Percentiles rank a stretch among this genome's conserved stretches.
phyloP scores from a whole-genome alignment of 2,329 filamentous ascomycete genomes.

The Colletotrichum salicis region DNA sequence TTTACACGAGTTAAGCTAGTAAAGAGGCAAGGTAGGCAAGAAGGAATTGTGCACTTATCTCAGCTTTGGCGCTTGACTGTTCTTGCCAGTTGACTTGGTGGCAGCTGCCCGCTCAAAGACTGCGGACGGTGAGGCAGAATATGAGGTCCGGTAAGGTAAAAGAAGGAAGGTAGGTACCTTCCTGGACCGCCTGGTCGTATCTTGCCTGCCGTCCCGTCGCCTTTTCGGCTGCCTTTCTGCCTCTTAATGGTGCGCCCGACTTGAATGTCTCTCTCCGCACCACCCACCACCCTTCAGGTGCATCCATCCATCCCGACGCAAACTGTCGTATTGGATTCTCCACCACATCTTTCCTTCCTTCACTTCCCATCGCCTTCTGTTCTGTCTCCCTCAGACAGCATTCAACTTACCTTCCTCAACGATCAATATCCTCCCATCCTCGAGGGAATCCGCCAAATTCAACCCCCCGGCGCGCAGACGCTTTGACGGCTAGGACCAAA shows the following conservation, averaged over 20 bases:
- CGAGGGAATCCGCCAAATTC: not conserved
- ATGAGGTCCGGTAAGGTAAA: not conserved
- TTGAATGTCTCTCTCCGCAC: slow-evolving; percentile 6
- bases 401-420: not conserved
- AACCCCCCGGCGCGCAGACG: slow-evolving; percentile 2
- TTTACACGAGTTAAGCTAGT: not conserved
- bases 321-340: slow-evolving; percentile 9
- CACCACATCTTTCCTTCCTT: not conserved
- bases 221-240: slow-evolving; percentile 12
- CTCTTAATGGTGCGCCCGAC: slow-evolving; percentile 12
- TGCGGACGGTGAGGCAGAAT: not conserved
- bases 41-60: not conserved
- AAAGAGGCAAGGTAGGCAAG: not conserved
- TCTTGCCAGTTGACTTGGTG: not conserved
- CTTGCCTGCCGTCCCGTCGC: slow-evolving; percentile 10
- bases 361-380: not conserved
- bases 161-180: not conserved
- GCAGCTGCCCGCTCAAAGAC: not conserved
- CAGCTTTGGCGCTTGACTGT: not conserved
- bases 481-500: slow-evolving; percentile 22
- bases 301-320: not conserved
- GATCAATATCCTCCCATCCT: not conserved
- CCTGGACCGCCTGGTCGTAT: not conserved
- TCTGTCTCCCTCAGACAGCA: not conserved
- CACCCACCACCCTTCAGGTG: not conserved